Evolutionary conservation across 2,329 filamentous ascomycete genomes (phyloP).

Genomic region (Aurifilum marmelostoma): DNA sequence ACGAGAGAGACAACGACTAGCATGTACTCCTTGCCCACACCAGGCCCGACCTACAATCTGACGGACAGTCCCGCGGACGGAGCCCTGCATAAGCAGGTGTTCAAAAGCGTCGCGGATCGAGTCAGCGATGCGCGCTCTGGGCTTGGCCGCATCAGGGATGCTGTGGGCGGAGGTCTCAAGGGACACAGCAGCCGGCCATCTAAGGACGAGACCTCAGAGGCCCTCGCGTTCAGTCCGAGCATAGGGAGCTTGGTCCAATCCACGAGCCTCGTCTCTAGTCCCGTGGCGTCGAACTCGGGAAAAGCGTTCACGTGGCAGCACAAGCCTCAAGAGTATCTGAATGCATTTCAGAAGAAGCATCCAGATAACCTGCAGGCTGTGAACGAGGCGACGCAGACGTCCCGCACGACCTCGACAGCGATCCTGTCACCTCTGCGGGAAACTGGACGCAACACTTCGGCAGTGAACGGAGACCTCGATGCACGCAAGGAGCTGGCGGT

Average conservation of each 20-base stretch:
- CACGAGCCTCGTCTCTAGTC: conserved; percentile 42
- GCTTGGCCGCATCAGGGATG: conserved; percentile 83
- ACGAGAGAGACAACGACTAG: conserved; percentile 50
- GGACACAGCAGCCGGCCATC: conserved; percentile 59
- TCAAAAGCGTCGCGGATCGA: conserved; percentile 79
- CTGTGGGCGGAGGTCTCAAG: conserved; percentile 66
- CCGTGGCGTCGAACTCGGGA: conserved; percentile 42
- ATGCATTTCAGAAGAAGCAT: conserved; percentile 43
- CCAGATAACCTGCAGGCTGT: conserved; percentile 32
- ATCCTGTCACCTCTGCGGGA: conserved; percentile 32
- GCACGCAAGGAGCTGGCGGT: conserved; percentile 48
- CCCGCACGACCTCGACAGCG: conserved; percentile 18
- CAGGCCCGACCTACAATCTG: conserved; percentile 51
- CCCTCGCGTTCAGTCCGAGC: conserved; percentile 38
- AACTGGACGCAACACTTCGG: conserved; percentile 22
- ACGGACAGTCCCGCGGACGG: conserved; percentile 55
- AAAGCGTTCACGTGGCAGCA: conserved; percentile 67
- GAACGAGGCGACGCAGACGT: conserved; percentile 26
- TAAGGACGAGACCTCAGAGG: conserved; percentile 56
- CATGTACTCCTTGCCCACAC: conserved; percentile 48
- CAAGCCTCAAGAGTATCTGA: conserved; percentile 63
- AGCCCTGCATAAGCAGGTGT: conserved; percentile 65
- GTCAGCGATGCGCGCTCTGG: conserved; percentile 82
- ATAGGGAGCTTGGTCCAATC: conserved; percentile 43
- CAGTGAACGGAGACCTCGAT: conserved; percentile 40